These are phyloP conservation scores for Umbilicus rupestris DNA, from an alignment of 164 flowering plant species.

Conservation along the genomic window DNA sequence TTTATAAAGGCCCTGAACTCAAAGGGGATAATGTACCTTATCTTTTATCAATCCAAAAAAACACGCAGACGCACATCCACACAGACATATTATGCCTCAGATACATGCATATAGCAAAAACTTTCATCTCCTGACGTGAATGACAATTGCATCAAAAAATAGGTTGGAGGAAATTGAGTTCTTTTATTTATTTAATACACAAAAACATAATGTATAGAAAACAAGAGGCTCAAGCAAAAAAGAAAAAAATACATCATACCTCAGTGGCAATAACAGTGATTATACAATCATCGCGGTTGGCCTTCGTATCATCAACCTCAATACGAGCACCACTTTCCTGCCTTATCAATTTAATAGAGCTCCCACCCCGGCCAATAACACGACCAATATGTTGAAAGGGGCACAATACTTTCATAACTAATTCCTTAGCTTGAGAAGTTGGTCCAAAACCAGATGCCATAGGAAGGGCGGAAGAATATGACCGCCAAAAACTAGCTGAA, in stretches of 20 bases:
- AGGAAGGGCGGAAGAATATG: constrained; percentile 62
- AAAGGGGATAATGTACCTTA: no score
- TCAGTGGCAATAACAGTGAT: constrained; percentile 65
- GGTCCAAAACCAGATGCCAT: constrained; percentile 58
- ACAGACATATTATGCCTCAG: not conserved
- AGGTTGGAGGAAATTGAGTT: not conserved
- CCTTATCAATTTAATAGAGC: constrained; percentile 69
- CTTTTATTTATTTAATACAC: not conserved
- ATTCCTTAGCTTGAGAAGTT: constrained; percentile 54
- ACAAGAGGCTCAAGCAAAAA: not conserved
- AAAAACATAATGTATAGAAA: not conserved
- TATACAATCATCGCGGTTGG: constrained; percentile 52
- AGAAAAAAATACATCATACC: constrained; percentile 28
- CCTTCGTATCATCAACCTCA: constrained; percentile 77
- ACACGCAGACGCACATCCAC: not conserved
- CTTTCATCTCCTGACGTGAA: not conserved
- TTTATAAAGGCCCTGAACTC: no score
- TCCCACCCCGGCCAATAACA: constrained; percentile 90
- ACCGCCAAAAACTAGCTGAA: constrained; percentile 56
- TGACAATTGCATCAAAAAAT: not conserved
- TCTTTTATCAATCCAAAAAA: not conserved
- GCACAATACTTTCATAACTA: constrained; percentile 59
- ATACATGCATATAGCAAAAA: not conserved
- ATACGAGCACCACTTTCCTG: constrained; percentile 84
- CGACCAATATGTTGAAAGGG: constrained; percentile 84